Evolutionary conservation across 495 filamentous ascomycete genomes (phyloP), one percentile per base, ranked within the genome.

Genomic region (Tuber brumale): DNA sequence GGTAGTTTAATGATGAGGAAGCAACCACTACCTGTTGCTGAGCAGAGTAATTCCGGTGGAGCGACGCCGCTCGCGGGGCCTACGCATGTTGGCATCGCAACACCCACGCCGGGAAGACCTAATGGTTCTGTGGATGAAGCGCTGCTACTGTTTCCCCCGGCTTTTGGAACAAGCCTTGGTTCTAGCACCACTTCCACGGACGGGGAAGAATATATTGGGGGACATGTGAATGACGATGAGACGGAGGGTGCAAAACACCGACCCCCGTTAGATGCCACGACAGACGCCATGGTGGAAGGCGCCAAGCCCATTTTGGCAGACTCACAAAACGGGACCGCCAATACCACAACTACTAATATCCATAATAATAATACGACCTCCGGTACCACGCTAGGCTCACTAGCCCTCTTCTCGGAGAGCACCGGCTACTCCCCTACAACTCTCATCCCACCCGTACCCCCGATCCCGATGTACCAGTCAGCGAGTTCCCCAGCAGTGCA

Each of bases 171-270:
- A n/a, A 79, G 76, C 51, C 75, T 78, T 42, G 66, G 76, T 46
- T 76, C 72, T 2, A 81, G 79, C 16, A 83, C 81, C n/a, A 75
- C 76, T 27, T 79, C 76, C 5, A 83, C 81, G 5, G 81, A 83
- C 72, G 81, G 81, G 14, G 81, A 82, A 42, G 70, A 76, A 18
- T 78, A 71, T 19, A 5, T 12, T 12, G 57, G 14, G 27, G 57
- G 14, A 5, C 5, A 35, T 66, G 27, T 3, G 27, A 66, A 66
- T 35, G 27, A 66, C 14, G 27, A 31, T 31, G 27, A 10, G 51
- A 31, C n/a, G 51, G 51, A 66, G 31, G 57, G 10, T 8, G 57
- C 14, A 66, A 66, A 66, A 35, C 57, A 66, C 6, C 57, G 27
- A 18, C 57, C 57, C 12, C 27, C 14, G 43, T 45, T 74, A 45